Evolutionary conservation across 1,284 basidiomycete genomes (phyloP).

Genomic region (Acaromyces ingoldii): DNA sequence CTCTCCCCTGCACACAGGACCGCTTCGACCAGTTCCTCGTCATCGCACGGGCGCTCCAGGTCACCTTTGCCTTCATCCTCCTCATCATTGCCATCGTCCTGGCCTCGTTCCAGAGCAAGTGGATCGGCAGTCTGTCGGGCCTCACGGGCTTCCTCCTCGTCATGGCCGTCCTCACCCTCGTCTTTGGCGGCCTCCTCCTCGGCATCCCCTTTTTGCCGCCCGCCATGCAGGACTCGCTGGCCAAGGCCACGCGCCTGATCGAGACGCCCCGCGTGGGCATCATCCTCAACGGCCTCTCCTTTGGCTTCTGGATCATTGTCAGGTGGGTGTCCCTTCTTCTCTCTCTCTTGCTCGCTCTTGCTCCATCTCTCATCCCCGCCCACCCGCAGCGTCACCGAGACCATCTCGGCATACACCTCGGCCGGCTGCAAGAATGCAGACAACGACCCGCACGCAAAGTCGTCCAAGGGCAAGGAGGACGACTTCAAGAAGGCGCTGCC

Average conservation of each 20-base stretch:
- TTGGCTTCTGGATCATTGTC: constrained; percentile 27
- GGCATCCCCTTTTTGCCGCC: constrained; percentile 27
- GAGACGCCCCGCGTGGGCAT: constrained; percentile 36
- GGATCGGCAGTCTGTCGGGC: constrained; percentile 36
- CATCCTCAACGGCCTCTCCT: constrained; percentile 31
- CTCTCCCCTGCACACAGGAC: constrained; percentile 12
- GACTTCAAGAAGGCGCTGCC: constrained; percentile 26
- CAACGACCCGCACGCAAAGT: constrained; percentile 33
- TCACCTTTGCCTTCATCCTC: constrained; percentile 24
- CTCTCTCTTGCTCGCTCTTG: background rate
- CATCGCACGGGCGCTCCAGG: constrained; percentile 20
- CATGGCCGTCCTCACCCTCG: constrained; percentile 19
- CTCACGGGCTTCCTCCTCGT: constrained; percentile 40
- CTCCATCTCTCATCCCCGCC: background rate
- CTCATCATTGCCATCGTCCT: constrained; percentile 36
- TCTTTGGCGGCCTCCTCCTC: constrained; percentile 25
- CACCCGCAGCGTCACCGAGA: constrained; percentile 23
- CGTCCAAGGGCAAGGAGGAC: constrained; percentile 21
- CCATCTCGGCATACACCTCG: constrained; percentile 37
- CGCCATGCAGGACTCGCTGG: constrained; percentile 3
- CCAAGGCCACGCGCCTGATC: constrained; percentile 17
- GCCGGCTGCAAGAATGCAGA: constrained; percentile 36
- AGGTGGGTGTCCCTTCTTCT: constrained; percentile 12
- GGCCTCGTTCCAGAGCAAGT: constrained; percentile 33
- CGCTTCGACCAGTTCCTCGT: constrained; percentile 18